Conservation (phyloP, 2,329 filamentous ascomycete species). For the Leptographium lundbergii region DNA sequence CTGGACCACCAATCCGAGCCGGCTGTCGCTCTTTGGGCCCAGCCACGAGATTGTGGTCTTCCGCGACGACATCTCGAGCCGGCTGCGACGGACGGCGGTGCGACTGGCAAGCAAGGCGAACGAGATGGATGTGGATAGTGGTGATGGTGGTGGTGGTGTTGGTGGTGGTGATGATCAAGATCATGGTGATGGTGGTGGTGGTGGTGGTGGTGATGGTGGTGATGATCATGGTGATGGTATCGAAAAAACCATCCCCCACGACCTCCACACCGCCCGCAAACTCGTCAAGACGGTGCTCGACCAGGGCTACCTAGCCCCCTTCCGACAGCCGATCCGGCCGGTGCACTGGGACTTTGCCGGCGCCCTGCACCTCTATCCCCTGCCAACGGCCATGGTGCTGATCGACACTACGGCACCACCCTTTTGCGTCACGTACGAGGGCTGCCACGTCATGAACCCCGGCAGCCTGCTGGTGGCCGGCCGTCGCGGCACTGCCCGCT, state of each 20-base stretch:
- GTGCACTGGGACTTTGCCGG: constrained; percentile 81
- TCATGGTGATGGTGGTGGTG: no score
- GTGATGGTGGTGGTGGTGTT: no score
- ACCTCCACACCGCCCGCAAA: constrained; percentile 51
- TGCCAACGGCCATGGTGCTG: constrained; percentile 73
- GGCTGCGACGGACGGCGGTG: constrained; percentile 66
- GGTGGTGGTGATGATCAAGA: no score
- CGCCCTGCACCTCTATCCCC: constrained; percentile 69
- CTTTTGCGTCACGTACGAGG: constrained; percentile 86
- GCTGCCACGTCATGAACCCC: constrained; percentile 92
- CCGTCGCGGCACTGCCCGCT: constrained; percentile 56
- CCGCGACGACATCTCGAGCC: constrained; percentile 71
- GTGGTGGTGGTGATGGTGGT: no score
- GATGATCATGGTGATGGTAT: no score
- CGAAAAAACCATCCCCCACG: constrained; percentile 24
- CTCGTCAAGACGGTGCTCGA: constrained; percentile 86
- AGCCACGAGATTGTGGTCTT: constrained; percentile 79
- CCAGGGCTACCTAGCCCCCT: constrained; percentile 80
- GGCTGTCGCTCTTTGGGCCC: constrained; percentile 75
- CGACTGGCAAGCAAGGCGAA: constrained; percentile 31
- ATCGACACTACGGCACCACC: constrained; percentile 70
- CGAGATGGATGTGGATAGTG: background rate
- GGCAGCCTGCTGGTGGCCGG: constrained; percentile 61
- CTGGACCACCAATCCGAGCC: constrained; percentile 80
- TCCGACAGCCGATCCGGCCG: constrained; percentile 65